A percentile compares a stretch with the other conserved stretches of the same genome.
These are phyloP conservation scores for Melampsora americana DNA, from an alignment of 1,284 basidiomycete species.

Conservation along the genomic window DNA sequence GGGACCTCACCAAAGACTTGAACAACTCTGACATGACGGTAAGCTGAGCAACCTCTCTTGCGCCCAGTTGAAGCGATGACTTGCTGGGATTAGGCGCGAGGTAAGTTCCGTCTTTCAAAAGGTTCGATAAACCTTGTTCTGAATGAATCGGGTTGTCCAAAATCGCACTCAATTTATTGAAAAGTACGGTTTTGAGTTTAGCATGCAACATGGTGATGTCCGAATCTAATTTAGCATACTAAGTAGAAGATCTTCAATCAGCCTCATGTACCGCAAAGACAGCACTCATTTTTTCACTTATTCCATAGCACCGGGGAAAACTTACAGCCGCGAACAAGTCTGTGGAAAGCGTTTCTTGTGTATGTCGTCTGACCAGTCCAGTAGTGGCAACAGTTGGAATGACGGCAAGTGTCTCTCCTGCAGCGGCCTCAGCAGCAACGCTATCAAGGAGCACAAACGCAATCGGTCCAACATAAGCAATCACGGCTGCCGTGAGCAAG, in stretches of 20 bases:
- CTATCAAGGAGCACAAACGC: background rate
- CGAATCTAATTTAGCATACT: slow-evolving; percentile 40
- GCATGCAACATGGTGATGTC: slow-evolving; percentile 38
- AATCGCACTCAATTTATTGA: slow-evolving; percentile 17
- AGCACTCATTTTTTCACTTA: background rate
- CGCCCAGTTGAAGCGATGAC: slow-evolving; percentile 25
- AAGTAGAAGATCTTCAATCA: background rate
- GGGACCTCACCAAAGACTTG: slow-evolving; percentile 36
- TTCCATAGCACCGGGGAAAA: background rate
- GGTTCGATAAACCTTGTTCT: slow-evolving; percentile 28
- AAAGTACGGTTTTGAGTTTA: slow-evolving; percentile 38
- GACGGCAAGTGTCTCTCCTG: slow-evolving; percentile 2
- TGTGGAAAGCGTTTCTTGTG: slow-evolving; percentile 30
- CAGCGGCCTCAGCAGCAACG: background rate
- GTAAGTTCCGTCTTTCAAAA: slow-evolving; percentile 29
- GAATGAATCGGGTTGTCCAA: slow-evolving; percentile 36
- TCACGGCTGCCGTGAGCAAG: slow-evolving; percentile 2
- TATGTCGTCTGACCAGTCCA: slow-evolving; percentile 27
- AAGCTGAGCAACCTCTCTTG: slow-evolving; percentile 34
- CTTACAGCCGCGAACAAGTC: slow-evolving; percentile 40
- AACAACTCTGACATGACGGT: slow-evolving; percentile 41
- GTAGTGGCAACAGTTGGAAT: background rate
- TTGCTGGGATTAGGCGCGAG: slow-evolving; percentile 15
- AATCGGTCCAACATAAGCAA: background rate
- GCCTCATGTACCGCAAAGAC: too few relatives aligned